Evolutionary conservation across 2,329 filamentous ascomycete genomes (phyloP).

Genomic region (Aspergillus glaucus): DNA sequence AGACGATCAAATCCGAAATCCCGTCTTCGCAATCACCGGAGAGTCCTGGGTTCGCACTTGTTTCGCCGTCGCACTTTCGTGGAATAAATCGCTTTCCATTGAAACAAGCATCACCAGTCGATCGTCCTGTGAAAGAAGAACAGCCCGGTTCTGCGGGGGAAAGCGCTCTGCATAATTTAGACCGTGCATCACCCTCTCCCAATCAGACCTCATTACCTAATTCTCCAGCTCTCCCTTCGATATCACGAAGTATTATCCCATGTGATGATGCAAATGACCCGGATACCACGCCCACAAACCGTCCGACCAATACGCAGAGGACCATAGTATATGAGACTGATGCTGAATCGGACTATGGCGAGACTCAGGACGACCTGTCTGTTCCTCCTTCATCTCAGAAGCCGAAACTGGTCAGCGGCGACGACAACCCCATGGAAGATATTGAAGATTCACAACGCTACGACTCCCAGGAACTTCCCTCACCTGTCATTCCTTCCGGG

Average conservation of each 20-base stretch:
- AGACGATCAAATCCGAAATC: conserved; percentile 26
- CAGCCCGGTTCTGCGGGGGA: neutral
- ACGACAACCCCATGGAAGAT: conserved; percentile 3
- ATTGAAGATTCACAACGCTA: conserved; percentile 10
- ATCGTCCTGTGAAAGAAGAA: conserved; percentile 17
- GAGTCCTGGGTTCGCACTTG: conserved; percentile 32
- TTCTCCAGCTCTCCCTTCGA: neutral
- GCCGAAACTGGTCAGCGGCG: neutral
- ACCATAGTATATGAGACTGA: conserved; percentile 40
- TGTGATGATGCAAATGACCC: neutral
- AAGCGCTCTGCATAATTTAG: conserved; percentile 5
- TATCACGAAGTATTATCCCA: neutral
- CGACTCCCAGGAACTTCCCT: conserved; percentile 29
- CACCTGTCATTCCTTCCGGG: conserved; percentile 13
- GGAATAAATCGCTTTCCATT: conserved; percentile 22
- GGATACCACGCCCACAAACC: neutral
- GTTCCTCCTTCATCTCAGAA: conserved; percentile 6
- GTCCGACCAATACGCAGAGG: conserved; percentile 14
- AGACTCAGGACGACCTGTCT: conserved; percentile 18
- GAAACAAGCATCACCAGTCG: conserved; percentile 7
- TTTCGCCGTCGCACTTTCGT: conserved; percentile 30
- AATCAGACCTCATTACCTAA: neutral
- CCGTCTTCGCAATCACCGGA: conserved; percentile 40
- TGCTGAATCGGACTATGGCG: conserved; percentile 31
- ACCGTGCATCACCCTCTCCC: neutral